Conservation (phyloP, 2,329 filamentous ascomycete genomes). For the Rutstroemia sydowiana region DNA sequence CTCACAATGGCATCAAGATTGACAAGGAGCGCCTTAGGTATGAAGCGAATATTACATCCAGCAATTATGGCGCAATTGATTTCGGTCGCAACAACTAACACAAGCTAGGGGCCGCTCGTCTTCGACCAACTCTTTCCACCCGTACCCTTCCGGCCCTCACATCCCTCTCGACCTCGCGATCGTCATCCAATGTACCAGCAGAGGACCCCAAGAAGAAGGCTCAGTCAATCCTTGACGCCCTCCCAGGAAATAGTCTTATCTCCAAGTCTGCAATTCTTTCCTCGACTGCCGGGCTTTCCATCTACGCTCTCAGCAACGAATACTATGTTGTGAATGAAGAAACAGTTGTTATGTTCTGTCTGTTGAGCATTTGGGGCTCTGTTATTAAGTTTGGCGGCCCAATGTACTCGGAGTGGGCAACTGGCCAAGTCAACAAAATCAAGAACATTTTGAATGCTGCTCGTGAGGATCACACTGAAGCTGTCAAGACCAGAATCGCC, state of each 20-base stretch:
- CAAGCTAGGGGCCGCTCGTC: conserved; percentile 69
- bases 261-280: conserved; percentile 98
- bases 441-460: conserved; percentile 92
- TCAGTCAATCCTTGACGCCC: conserved; percentile 84
- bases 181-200: conserved; percentile 69
- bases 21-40: conserved; percentile 91
- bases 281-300: conserved; percentile 78
- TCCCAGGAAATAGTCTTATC: conserved; percentile 85
- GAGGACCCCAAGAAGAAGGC: conserved; percentile 96
- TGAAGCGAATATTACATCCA: conserved; percentile 36
- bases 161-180: conserved; percentile 57
- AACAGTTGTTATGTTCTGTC: conserved; percentile 85
- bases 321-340: conserved; percentile 99
- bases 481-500: conserved; percentile 89
- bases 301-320: conserved; percentile 98
- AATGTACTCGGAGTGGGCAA: conserved; percentile 85
- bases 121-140: conserved; percentile 73
- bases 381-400: conserved; percentile 92
- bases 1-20: conserved; percentile 95
- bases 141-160: conserved; percentile 69
- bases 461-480: conserved; percentile 87
- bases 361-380: conserved; percentile 86
- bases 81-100: conserved; percentile 25
- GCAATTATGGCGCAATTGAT: conserved; percentile 17
- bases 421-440: conserved; percentile 84